These are phyloP conservation scores for Fusarium sp. DNA, from an alignment of 2,329 filamentous ascomycete genomes.

Conservation along the genomic window DNA sequence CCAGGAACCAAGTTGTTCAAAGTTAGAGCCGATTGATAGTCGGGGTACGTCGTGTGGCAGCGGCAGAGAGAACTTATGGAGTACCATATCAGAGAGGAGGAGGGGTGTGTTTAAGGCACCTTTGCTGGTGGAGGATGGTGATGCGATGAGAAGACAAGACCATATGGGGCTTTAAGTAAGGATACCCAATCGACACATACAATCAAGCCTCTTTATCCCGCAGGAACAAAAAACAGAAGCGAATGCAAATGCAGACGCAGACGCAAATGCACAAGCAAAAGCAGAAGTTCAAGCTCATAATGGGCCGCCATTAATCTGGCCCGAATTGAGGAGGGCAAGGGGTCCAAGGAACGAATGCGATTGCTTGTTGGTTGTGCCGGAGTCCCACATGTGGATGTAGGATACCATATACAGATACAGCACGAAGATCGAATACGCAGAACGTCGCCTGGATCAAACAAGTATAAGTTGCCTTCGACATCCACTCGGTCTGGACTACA, in stretches of 20 bases:
- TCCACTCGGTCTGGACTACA: constrained; percentile 39
- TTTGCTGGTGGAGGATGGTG: constrained; percentile 37
- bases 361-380: constrained; percentile 45
- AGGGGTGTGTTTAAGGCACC: constrained; percentile 21
- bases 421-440: constrained; percentile 28
- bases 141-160: constrained; percentile 41
- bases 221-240: constrained; percentile 41
- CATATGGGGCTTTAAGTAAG: constrained; percentile 52
- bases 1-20: constrained; percentile 40
- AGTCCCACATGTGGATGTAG: constrained; percentile 47
- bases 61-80: constrained; percentile 18
- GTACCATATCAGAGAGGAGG: constrained; percentile 7
- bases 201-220: constrained; percentile 50
- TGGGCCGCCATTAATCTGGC: constrained; percentile 32
- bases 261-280: constrained; percentile 15
- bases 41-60: constrained; percentile 40
- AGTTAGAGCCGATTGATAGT: constrained; percentile 23
- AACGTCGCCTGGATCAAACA: constrained; percentile 32
- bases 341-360: constrained; percentile 30
- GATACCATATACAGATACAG: constrained; percentile 45
- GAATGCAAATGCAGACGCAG: constrained; percentile 17
- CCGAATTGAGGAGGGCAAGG: constrained; percentile 25
- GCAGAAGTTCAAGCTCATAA: constrained; percentile 41
- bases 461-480: constrained; percentile 54
- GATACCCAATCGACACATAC: constrained; percentile 54